Conservation (phyloP, 208 protist species). For the Leishmania gerbilli region DNA sequence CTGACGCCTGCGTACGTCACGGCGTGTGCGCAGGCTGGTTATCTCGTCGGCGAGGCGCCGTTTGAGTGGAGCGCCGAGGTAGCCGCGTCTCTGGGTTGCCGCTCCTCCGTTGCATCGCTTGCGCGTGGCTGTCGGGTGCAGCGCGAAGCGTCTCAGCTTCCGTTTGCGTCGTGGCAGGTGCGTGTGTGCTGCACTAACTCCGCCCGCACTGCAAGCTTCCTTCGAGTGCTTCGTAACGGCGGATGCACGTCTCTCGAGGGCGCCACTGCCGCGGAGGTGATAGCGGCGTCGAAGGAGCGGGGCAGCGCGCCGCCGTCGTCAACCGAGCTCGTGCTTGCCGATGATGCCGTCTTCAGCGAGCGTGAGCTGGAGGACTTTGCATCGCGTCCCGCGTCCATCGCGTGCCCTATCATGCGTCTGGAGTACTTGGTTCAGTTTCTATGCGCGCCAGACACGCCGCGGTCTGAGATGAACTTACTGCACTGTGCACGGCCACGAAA, state of each 20-base stretch:
- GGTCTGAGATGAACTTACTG: conserved; percentile 32
- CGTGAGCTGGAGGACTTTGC: conserved; percentile 42
- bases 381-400: not conserved
- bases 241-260: conserved; percentile 37
- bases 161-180: conserved; percentile 55
- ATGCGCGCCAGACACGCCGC: conserved; percentile 35
- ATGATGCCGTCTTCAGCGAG: conserved; percentile 52
- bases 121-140: conserved; percentile 52
- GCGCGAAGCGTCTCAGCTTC: conserved; percentile 26
- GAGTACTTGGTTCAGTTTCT: conserved; percentile 75
- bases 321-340: conserved; percentile 45
- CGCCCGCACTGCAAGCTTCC: conserved; percentile 42
- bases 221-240: conserved; percentile 53
- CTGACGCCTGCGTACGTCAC: conserved; percentile 58
- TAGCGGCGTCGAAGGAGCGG: conserved; percentile 9
- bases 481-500: conserved; percentile 18
- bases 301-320: not conserved
- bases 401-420: conserved; percentile 44
- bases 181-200: conserved; percentile 48
- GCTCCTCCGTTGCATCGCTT: conserved; percentile 38
- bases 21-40: conserved; percentile 30
- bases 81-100: conserved; percentile 19
- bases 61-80: conserved; percentile 60
- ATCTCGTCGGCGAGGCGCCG: conserved; percentile 41
- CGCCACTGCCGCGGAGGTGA: conserved; percentile 24